These are phyloP conservation scores for Decorospora gaudefroyi DNA, from an alignment of 2,329 filamentous ascomycete species.

Conservation along the genomic window DNA sequence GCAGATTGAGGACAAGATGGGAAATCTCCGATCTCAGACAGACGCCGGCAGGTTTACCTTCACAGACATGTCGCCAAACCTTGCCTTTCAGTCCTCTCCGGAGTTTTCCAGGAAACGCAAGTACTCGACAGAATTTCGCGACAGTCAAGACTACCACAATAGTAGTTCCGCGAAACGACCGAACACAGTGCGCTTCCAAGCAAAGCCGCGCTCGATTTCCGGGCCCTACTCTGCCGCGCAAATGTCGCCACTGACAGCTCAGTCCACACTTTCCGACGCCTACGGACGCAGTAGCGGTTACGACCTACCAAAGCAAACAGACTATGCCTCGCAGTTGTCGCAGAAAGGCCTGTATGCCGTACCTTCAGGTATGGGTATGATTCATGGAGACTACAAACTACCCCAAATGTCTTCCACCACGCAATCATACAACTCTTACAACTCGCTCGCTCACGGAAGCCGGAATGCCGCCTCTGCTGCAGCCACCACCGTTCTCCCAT, in stretches of 20 bases:
- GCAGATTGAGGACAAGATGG: conserved; percentile 62
- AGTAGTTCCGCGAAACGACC: conserved; percentile 44
- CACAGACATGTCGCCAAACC: conserved; percentile 52
- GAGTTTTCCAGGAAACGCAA: conserved; percentile 41
- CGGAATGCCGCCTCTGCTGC: conserved; percentile 51
- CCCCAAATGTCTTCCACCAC: conserved; percentile 44
- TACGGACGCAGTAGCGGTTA: conserved; percentile 48
- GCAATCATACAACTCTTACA: conserved; percentile 50
- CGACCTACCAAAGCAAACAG: conserved; percentile 42
- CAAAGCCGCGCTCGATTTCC: conserved; percentile 40
- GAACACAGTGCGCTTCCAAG: conserved; percentile 45
- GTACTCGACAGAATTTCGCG: conserved; percentile 37
- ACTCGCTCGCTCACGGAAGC: conserved; percentile 51
- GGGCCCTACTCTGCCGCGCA: conserved; percentile 42
- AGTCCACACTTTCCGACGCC: conserved; percentile 42
- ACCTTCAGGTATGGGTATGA: conserved; percentile 34
- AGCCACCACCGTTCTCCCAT: conserved; percentile 48
- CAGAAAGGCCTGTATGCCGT: conserved; percentile 46
- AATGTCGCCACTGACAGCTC: conserved; percentile 47
- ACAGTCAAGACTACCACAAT: conserved; percentile 35
- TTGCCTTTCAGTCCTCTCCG: conserved; percentile 39
- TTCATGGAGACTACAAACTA: conserved; percentile 39
- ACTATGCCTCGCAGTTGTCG: conserved; percentile 39
- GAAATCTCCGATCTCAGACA: conserved; percentile 55
- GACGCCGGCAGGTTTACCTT: conserved; percentile 68